Percentiles rank a stretch among this genome's conserved stretches.
Evolutionary conservation across 1,284 basidiomycete genomes (phyloP).

Genomic region (Ganoderma lucidum): DNA sequence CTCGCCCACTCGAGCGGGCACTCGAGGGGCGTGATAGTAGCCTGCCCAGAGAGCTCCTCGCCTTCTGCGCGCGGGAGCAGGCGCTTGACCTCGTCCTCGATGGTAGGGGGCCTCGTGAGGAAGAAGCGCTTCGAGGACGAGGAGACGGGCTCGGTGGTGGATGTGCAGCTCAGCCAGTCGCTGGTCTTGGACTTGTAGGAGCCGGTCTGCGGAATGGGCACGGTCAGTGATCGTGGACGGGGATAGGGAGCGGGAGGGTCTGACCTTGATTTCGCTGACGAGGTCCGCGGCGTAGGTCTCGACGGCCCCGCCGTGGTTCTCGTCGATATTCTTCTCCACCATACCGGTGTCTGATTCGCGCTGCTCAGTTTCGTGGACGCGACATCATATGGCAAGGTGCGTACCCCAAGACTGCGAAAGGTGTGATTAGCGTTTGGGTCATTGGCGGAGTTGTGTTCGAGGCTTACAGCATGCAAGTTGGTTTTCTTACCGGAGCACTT

Average conservation of each 20-base stretch:
- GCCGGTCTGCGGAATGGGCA: constrained; percentile 45
- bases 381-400: background rate
- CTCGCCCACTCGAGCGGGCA: constrained; percentile 61
- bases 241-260: background rate
- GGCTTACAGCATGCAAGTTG: constrained; percentile 57
- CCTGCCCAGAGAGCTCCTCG: background rate
- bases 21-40: constrained; percentile 48
- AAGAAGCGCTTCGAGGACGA: constrained; percentile 23
- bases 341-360: constrained; percentile 52
- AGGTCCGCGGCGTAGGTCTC: constrained; percentile 49
- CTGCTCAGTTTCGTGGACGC: too few relatives aligned
- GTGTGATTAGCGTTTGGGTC: background rate
- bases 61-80: constrained; percentile 34
- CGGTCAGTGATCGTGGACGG: background rate
- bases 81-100: constrained; percentile 46
- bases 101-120: constrained; percentile 34
- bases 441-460: constrained; percentile 27
- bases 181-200: constrained; percentile 46
- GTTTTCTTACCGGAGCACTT: constrained; percentile 43
- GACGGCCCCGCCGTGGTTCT: constrained; percentile 49
- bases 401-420: constrained; percentile 10
- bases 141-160: constrained; percentile 44
- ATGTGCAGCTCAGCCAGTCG: constrained; percentile 57
- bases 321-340: constrained; percentile 51
- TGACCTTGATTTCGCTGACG: constrained; percentile 46